phyloP scores from a whole-genome alignment of 768 basidiomycete species.

The Hysterangium stoloniferum region DNA sequence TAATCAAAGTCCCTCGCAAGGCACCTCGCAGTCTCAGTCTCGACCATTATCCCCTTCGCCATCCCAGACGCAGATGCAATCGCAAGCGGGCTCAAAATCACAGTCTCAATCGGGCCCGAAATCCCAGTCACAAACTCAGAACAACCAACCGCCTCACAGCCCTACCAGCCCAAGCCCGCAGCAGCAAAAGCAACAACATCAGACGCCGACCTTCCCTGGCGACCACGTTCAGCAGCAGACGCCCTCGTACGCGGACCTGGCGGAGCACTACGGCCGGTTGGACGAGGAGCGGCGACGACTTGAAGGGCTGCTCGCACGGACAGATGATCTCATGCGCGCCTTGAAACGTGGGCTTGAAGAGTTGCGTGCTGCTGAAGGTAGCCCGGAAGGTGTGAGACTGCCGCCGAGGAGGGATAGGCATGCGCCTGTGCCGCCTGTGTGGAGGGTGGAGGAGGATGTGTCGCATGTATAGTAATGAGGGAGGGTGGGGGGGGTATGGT shows the following conservation, averaged over 20 bases:
- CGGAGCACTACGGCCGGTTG: conserved; percentile 62
- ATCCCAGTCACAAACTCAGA: neutral
- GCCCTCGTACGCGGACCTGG: conserved; percentile 53
- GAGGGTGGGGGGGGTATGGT: too few species aligned
- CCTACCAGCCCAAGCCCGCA: too few species aligned
- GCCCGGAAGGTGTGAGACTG: neutral
- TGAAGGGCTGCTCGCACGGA: conserved; percentile 70
- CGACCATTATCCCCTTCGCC: too few species aligned
- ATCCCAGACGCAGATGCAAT: neutral
- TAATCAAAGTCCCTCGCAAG: neutral
- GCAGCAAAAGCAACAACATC: neutral
- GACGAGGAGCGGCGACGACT: conserved; percentile 52
- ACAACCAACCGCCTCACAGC: neutral
- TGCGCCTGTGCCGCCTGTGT: too few species aligned
- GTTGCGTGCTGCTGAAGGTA: conserved; percentile 38
- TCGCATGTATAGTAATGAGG: too few species aligned
- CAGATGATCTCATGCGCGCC: conserved; percentile 63
- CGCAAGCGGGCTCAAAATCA: neutral
- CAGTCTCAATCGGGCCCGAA: neutral
- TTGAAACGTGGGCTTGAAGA: conserved; percentile 73
- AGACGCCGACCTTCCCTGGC: neutral
- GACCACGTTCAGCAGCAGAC: conserved; percentile 20
- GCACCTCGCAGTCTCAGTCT: neutral
- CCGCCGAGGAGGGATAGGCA: neutral
- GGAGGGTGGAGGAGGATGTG: neutral